A percentile compares a stretch with the other conserved stretches of the same genome.
phyloP scores from a whole-genome alignment of 257 asterid genomes.

The Voacanga thouarsii region DNA sequence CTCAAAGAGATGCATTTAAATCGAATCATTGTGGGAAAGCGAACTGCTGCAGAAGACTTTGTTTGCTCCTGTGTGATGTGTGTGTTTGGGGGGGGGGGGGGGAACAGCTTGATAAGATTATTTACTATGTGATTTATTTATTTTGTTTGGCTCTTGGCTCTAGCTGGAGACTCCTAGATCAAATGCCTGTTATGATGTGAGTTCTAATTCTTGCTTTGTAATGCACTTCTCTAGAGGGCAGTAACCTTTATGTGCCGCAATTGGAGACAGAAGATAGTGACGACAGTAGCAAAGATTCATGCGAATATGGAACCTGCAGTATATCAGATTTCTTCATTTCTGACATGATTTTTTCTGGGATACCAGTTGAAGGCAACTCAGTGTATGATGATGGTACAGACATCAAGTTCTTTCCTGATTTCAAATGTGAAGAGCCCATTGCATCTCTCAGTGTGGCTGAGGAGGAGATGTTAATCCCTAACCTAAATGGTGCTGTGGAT shows the following conservation, averaged over 20 bases:
- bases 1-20: background rate
- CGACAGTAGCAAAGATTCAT: constrained; percentile 64
- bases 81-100: too few species aligned
- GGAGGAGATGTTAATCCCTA: constrained; percentile 58
- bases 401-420: constrained; percentile 47
- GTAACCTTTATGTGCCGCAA: constrained; percentile 59
- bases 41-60: background rate
- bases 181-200: background rate
- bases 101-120: background rate
- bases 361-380: constrained; percentile 43
- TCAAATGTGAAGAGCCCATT: constrained; percentile 62
- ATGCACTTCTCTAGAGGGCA: constrained; percentile 46
- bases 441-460: constrained; percentile 55
- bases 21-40: background rate
- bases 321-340: constrained; percentile 65
- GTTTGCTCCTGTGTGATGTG: background rate
- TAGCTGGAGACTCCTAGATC: background rate
- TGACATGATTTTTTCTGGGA: constrained; percentile 72
- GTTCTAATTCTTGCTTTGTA: constrained; percentile 21
- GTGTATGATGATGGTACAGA: constrained; percentile 46
- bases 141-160: background rate
- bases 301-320: constrained; percentile 56
- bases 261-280: constrained; percentile 78
- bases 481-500: constrained; percentile 55
- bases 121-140: background rate